Conservation (phyloP, 2,329 filamentous ascomycete species). For the Trematosphaeria pertusa region DNA sequence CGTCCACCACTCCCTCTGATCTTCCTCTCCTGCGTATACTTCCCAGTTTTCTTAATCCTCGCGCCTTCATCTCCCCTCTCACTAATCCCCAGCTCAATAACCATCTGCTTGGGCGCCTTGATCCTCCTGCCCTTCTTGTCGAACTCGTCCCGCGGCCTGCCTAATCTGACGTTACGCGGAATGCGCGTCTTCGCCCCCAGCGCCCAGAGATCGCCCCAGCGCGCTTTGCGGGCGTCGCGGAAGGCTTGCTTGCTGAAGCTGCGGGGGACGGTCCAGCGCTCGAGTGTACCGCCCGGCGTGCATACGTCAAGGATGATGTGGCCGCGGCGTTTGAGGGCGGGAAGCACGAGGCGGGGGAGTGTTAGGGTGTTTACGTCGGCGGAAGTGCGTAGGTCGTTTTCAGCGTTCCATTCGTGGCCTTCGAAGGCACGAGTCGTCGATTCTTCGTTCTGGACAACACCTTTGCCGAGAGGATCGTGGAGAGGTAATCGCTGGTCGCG, state of each 20-base stretch:
- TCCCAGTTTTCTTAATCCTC: constrained; percentile 38
- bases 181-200: constrained; percentile 89
- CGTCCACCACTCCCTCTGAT: constrained; percentile 46
- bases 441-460: constrained; percentile 58
- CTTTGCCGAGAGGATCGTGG: constrained; percentile 39
- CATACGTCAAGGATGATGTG: constrained; percentile 92
- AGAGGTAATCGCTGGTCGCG: constrained; percentile 59
- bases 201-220: constrained; percentile 95
- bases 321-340: constrained; percentile 84
- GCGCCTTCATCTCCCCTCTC: constrained; percentile 32
- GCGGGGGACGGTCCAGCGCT: constrained; percentile 91
- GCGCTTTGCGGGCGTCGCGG: constrained; percentile 87
- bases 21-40: constrained; percentile 42
- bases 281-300: constrained; percentile 82
- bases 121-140: constrained; percentile 48
- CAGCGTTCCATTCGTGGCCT: constrained; percentile 64
- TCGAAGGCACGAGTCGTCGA: constrained; percentile 72
- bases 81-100: constrained; percentile 36
- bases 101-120: constrained; percentile 37
- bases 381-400: constrained; percentile 44
- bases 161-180: constrained; percentile 66
- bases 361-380: constrained; percentile 60
- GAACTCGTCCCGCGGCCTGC: constrained; percentile 53
- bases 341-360: constrained; percentile 78
- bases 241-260: constrained; percentile 83